Evolutionary conservation across 306 rosid genomes (phyloP).

Genomic region (Trifolium subterraneum): DNA sequence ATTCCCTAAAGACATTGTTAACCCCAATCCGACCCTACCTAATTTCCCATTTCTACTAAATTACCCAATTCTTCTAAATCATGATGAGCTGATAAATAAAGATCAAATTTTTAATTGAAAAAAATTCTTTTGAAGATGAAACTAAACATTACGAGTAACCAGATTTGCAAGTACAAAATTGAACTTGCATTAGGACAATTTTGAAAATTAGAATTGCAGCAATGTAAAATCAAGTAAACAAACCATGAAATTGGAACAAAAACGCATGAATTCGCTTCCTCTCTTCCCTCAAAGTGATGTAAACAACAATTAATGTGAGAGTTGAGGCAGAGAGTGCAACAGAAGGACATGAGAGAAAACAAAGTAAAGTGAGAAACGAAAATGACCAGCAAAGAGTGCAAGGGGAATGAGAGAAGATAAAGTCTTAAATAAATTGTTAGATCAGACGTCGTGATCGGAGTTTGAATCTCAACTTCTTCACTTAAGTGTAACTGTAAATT

Average conservation of each 20-base stretch:
- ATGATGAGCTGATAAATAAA: not conserved
- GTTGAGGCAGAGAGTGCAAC: not conserved
- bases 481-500: too few relatives aligned
- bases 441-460: too few relatives aligned
- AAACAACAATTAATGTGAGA: not conserved
- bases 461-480: too few relatives aligned
- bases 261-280: not conserved
- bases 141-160: not conserved
- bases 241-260: conserved; percentile 36
- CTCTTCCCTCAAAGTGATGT: not conserved
- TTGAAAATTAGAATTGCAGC: conserved; percentile 23
- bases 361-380: too few relatives aligned
- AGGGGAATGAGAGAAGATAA: not conserved
- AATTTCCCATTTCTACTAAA: conserved; percentile 18
- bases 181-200: conserved; percentile 3
- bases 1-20: conserved; percentile 74
- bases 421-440: not conserved
- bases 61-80: conserved; percentile 28
- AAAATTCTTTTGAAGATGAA: not conserved
- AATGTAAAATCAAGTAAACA: conserved; percentile 15
- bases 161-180: conserved; percentile 8
- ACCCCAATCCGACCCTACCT: conserved; percentile 10
- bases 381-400: too few relatives aligned
- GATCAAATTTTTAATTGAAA: not conserved
- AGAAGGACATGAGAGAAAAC: not conserved